Conservation (phyloP, 2,329 filamentous ascomycete species). For the Cadophora malorum region DNA sequence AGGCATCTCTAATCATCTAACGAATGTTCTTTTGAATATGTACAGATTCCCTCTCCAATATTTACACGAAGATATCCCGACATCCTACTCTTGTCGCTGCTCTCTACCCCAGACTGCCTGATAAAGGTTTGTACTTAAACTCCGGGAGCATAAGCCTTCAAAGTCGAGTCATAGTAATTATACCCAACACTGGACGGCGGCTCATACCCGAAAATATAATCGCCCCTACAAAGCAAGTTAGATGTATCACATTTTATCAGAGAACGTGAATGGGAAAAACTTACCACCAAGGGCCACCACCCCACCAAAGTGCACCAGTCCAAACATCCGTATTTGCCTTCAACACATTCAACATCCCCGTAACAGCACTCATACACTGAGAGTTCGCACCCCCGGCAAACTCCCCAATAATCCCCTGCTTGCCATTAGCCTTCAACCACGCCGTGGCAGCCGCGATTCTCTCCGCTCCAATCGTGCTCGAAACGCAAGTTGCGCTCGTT, state of each 20-base stretch:
- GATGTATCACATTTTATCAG: too few species aligned
- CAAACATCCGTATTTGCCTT: conserved; percentile 58
- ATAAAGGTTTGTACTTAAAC: background rate
- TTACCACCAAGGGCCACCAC: conserved; percentile 56
- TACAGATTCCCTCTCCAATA: background rate
- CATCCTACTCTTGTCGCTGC: background rate
- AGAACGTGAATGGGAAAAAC: background rate
- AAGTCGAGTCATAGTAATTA: conserved; percentile 20
- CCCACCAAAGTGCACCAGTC: conserved; percentile 60
- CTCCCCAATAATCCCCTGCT: conserved; percentile 60
- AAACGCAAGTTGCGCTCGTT: conserved; percentile 56
- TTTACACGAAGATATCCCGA: background rate
- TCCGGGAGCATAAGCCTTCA: conserved; percentile 15
- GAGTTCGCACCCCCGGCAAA: conserved; percentile 59
- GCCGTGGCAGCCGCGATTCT: conserved; percentile 57
- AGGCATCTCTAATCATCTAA: background rate
- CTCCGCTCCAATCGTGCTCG: conserved; percentile 57
- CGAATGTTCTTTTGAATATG: background rate
- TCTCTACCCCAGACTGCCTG: background rate
- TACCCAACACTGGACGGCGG: conserved; percentile 46
- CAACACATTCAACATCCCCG: conserved; percentile 56
- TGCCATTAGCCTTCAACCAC: conserved; percentile 60
- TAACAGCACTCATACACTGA: conserved; percentile 55
- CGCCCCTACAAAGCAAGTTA: conserved; percentile 38
- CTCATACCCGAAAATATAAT: conserved; percentile 51